Evolutionary conservation across 1,139 yeast species (phyloP).

Genomic region (Taphrina flavorubra): DNA sequence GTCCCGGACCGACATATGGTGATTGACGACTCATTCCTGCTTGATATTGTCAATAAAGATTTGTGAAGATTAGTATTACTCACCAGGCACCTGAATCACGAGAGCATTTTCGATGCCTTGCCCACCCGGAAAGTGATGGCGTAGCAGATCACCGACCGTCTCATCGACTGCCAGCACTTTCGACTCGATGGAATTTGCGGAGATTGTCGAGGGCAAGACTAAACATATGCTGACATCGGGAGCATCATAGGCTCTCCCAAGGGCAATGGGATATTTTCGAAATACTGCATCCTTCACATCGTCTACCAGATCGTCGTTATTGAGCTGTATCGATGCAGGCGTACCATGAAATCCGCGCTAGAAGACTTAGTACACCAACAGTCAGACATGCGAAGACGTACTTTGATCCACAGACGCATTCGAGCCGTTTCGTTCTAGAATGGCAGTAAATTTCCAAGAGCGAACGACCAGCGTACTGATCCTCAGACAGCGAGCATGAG

Average conservation of each 20-base stretch:
- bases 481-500: not conserved
- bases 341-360: conserved; percentile 38
- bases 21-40: conserved; percentile 21
- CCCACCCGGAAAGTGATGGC: conserved; percentile 67
- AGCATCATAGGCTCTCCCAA: conserved; percentile 69
- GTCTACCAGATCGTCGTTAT: conserved; percentile 53
- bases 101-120: conserved; percentile 74
- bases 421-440: not conserved
- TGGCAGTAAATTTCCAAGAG: not conserved
- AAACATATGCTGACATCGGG: conserved; percentile 60
- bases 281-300: conserved; percentile 69
- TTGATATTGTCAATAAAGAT: conserved; percentile 13
- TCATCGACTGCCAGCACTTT: conserved; percentile 68
- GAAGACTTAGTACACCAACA: not conserved
- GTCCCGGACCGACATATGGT: conserved; percentile 13
- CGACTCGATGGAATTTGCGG: conserved; percentile 44
- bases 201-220: conserved; percentile 27
- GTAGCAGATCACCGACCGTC: conserved; percentile 64
- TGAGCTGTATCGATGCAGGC: conserved; percentile 35
- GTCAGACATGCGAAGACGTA: not conserved
- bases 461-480: not conserved
- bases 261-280: conserved; percentile 69
- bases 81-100: conserved; percentile 58
- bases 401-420: conserved; percentile 25
- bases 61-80: not conserved